A percentile compares a stretch with the other conserved stretches of the same genome.
Conservation (phyloP, 768 basidiomycete species). For the Mycena epipterygia region DNA sequence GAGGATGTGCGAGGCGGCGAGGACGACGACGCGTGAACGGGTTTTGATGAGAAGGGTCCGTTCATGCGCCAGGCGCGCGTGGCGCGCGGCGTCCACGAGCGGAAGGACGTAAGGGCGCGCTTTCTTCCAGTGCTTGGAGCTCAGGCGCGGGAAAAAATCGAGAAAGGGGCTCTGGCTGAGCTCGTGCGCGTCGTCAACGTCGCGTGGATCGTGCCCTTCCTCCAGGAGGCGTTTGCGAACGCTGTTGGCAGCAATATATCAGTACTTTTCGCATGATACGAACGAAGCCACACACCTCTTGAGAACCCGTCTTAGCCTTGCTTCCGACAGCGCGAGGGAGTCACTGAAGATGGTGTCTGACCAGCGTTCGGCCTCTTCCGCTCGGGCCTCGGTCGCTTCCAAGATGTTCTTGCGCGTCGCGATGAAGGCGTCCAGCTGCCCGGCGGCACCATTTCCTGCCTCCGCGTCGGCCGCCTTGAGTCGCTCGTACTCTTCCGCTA, state of each 20-base stretch:
- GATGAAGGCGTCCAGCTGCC: slow-evolving; percentile 14
- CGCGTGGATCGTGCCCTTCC: slow-evolving; percentile 24
- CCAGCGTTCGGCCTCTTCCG: slow-evolving; percentile 12
- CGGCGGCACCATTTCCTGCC: neutral
- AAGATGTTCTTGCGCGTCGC: slow-evolving; percentile 11
- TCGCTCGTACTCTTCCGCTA: slow-evolving; percentile 23
- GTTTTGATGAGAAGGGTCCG: neutral
- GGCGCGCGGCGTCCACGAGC: slow-evolving; percentile 10
- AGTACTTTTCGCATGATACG: neutral
- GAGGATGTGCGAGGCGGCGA: slow-evolving; percentile 20
- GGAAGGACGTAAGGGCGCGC: slow-evolving; percentile 25
- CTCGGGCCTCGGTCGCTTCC: neutral
- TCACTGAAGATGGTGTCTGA: neutral
- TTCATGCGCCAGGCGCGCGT: slow-evolving; percentile 12
- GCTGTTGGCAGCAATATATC: neutral
- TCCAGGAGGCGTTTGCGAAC: slow-evolving; percentile 22
- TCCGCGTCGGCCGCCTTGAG: slow-evolving; percentile 3
- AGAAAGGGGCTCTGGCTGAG: neutral
- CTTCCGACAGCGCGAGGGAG: neutral
- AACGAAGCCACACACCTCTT: neutral
- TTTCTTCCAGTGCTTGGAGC: slow-evolving; percentile 29
- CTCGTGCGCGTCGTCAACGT: neutral
- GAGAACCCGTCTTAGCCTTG: neutral
- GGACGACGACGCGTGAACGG: neutral
- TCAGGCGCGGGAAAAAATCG: slow-evolving; percentile 22